These are phyloP conservation scores for Exophiala lecanii-corni DNA, from an alignment of 2,329 filamentous ascomycete genomes.

Conservation along the genomic window DNA sequence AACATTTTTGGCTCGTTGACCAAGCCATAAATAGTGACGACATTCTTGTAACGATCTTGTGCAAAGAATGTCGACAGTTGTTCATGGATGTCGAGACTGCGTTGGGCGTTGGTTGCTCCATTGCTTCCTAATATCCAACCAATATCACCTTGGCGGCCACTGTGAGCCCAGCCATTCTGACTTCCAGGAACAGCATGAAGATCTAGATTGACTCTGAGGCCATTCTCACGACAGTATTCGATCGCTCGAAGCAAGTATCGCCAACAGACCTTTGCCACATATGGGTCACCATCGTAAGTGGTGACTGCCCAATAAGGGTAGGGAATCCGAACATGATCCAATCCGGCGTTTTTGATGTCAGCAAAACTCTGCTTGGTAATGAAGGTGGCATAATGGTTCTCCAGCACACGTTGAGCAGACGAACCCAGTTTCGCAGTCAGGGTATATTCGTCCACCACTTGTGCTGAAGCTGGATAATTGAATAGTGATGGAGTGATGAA, in stretches of 20 bases:
- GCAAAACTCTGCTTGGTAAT: conserved; percentile 78
- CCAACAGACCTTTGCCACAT: conserved; percentile 82
- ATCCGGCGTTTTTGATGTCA: conserved; percentile 78
- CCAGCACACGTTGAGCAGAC: conserved; percentile 58
- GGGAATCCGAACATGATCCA: conserved; percentile 95
- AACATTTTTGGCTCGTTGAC: conserved; percentile 93
- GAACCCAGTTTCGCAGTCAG: conserved; percentile 66
- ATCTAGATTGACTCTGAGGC: conserved; percentile 87
- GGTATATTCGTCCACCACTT: conserved; percentile 83
- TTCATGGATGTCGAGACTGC: conserved; percentile 82
- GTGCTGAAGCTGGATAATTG: conserved; percentile 56
- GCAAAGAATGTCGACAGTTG: conserved; percentile 87
- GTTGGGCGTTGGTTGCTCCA: conserved; percentile 70
- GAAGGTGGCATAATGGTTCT: conserved; percentile 87
- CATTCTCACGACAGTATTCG: conserved; percentile 89
- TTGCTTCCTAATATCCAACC: conserved; percentile 89
- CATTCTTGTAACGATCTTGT: conserved; percentile 85
- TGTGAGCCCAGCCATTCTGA: conserved; percentile 98
- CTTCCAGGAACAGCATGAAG: conserved; percentile 86
- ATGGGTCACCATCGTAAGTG: conserved; percentile 80
- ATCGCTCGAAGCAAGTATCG: conserved; percentile 88
- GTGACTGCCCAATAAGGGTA: conserved; percentile 93
- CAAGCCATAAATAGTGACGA: conserved; percentile 88
- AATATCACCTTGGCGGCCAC: conserved; percentile 73
- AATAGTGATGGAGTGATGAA: conserved; percentile 96